Percentiles rank a stretch among this genome's conserved stretches.
phyloP scores from a whole-genome alignment of 2,329 filamentous ascomycete genomes.

The Cladophialophora immunda region DNA sequence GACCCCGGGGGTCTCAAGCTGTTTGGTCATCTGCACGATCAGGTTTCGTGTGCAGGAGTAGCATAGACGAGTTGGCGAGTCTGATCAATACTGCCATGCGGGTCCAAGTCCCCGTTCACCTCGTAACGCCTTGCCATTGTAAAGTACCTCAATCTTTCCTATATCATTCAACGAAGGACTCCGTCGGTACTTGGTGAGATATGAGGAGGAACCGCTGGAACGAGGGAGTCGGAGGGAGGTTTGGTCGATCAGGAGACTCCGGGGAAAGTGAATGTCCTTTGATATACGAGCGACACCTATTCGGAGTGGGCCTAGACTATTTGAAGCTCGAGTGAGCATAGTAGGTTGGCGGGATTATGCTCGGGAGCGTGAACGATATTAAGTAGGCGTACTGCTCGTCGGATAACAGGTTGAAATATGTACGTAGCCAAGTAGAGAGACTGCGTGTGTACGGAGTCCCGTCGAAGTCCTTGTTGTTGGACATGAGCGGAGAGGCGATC shows the following conservation, averaged over 20 bases:
- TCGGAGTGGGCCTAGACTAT: constrained; percentile 59
- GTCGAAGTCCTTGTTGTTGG: too few species aligned
- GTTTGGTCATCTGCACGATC: too few species aligned
- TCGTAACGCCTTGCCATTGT: constrained; percentile 36
- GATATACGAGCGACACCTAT: constrained; percentile 61
- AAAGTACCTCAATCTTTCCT: constrained; percentile 40
- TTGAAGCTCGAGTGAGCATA: constrained; percentile 67
- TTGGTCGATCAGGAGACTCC: constrained; percentile 52
- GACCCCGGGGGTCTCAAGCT: too few species aligned
- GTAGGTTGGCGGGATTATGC: constrained; percentile 59
- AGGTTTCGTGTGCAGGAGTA: too few species aligned
- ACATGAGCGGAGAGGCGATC: too few species aligned
- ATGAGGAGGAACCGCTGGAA: constrained; percentile 67
- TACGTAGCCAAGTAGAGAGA: too few species aligned
- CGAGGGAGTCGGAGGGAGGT: constrained; percentile 65
- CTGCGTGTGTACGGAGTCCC: too few species aligned
- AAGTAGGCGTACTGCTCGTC: too few species aligned
- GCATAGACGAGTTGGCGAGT: too few species aligned
- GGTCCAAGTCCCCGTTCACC: constrained; percentile 44
- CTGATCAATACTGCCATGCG: constrained; percentile 72
- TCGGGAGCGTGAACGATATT: too few species aligned
- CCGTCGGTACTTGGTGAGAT: constrained; percentile 68
- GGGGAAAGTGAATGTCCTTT: constrained; percentile 32
- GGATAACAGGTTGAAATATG: too few species aligned
- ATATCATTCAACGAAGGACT: constrained; percentile 60